A percentile compares a stretch with the other conserved stretches of the same genome.
Conservation (phyloP, 2,329 filamentous ascomycete species). For the Emmonsia crescens region DNA sequence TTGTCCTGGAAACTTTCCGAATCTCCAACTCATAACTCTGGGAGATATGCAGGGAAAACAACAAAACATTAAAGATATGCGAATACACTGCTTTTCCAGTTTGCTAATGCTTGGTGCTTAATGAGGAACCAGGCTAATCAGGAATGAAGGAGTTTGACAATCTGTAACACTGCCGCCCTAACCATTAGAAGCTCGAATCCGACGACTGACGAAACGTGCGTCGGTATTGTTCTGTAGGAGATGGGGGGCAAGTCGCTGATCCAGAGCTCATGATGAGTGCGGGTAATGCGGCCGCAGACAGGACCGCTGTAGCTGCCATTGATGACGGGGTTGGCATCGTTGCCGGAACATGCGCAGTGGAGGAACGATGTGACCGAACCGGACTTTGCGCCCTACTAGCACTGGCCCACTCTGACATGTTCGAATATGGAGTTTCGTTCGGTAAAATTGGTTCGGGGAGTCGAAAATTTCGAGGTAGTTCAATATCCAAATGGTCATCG, state of each 20-base stretch:
- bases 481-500: not conserved
- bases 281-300: not conserved
- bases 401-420: slow-evolving; percentile 2
- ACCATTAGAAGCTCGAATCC: not conserved
- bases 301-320: not conserved
- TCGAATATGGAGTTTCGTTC: not conserved
- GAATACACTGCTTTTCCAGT: not conserved
- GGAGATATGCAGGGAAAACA: not conserved
- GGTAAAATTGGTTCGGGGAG: not conserved
- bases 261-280: not conserved
- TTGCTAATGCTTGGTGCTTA: not conserved
- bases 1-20: not conserved
- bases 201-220: not conserved
- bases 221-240: not conserved
- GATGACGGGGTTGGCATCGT: not conserved
- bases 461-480: not conserved
- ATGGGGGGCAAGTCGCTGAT: not conserved
- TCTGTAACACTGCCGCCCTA: not conserved
- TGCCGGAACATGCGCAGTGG: not conserved
- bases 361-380: not conserved
- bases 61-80: not conserved
- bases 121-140: not conserved
- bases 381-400: not conserved
- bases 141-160: not conserved
- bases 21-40: not conserved